phyloP scores from a whole-genome alignment of 169 alveolate species.

The Plasmodium vinckei region DNA sequence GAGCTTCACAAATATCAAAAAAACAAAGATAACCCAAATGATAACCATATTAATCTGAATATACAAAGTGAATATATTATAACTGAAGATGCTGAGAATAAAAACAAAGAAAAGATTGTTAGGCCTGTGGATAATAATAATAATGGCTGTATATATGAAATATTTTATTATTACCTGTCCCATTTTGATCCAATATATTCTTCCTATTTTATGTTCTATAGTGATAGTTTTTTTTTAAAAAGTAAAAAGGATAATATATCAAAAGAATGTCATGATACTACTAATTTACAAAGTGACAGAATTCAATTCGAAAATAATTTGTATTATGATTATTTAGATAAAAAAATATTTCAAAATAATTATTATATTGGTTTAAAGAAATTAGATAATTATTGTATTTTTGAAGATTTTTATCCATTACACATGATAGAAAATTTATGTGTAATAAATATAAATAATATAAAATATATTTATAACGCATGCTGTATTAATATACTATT shows the following conservation, averaged over 20 bases:
- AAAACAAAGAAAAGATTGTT: conserved; percentile 28
- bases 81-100: background rate
- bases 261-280: background rate
- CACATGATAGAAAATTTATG: conserved; percentile 71
- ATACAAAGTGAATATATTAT: background rate
- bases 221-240: conserved; percentile 29
- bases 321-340: background rate
- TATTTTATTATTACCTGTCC: conserved; percentile 61
- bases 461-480: conserved; percentile 49
- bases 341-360: conserved; percentile 4
- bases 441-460: conserved; percentile 49
- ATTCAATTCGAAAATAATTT: background rate
- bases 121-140: conserved; percentile 26
- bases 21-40: background rate
- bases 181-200: conserved; percentile 62
- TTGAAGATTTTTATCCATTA: conserved; percentile 76
- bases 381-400: conserved; percentile 64
- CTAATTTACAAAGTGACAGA: background rate
- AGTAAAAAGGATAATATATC: background rate
- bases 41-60: background rate
- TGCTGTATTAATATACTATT: conserved; percentile 62
- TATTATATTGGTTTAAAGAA: conserved; percentile 46
- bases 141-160: conserved; percentile 39
- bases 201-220: conserved; percentile 36
- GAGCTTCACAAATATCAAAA: background rate